Evolutionary conservation across 768 basidiomycete species (phyloP), one percentile per base, ranked within the genome.

Genomic region (Suillus alpinus): DNA sequence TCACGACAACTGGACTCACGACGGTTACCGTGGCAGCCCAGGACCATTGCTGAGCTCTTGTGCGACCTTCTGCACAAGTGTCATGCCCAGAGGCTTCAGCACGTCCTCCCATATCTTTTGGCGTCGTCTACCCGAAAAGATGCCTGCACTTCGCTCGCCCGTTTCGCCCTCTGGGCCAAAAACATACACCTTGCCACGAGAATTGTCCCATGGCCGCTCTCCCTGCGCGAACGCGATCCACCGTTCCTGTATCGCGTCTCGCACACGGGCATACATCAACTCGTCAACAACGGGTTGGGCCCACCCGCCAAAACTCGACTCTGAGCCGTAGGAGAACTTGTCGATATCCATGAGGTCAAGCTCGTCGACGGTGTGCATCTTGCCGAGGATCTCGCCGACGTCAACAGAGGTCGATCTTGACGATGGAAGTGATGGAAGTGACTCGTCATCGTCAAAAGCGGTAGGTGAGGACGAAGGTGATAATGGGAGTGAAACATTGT

Each of bases 131-230:
- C 86, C 85, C 59, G 85, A 84, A 58, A 92, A 89, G 14, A 91
- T 87, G 31, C 76, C 73, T 58, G 71, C 75, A 14, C 83, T 84
- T 51, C 91, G 83, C 71, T 91, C 89, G 50, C 91, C 91, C 0
- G 83, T 84, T 74, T 92, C 91, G 57, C 90, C 91, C 69, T 92
- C 90, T 0, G 91, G 91, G 4, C 91, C 91, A 65, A 92, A 91
- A 20, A 92, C 89, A 70, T 82, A 91, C 51, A 90, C 82, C 73
- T 84, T 88, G 61, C 85, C 83, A 14, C 43, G 72, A 0, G 72
- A 68, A 61, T 81, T 83, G 59, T 75, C 76, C 89, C 91, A 92
- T 8, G 90, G 90, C 4, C 77, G 81, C 69, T 88, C 85, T 6
- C 88, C 89, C 69, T 89, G 71, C 6, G 90, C 89, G 59, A 92